Conservation (phyloP, 2,329 filamentous ascomycete genomes). For the Onygenales sp. region DNA sequence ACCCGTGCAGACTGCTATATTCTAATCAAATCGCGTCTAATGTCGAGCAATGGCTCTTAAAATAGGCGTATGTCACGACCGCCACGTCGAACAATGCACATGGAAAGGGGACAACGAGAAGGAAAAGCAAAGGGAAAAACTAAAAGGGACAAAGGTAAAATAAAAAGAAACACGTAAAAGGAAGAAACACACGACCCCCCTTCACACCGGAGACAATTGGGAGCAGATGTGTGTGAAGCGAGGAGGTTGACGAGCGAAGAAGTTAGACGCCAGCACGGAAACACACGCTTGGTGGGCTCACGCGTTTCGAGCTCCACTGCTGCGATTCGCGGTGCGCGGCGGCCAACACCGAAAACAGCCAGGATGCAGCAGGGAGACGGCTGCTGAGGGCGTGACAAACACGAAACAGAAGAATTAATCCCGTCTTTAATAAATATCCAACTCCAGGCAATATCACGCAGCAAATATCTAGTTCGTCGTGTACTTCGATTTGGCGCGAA, state of each 20-base stretch:
- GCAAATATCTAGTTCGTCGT: too few species aligned
- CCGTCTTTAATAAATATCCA: too few species aligned
- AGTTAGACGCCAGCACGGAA: conserved; percentile 1
- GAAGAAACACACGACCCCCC: neutral
- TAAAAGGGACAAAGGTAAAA: neutral
- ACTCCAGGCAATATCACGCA: too few species aligned
- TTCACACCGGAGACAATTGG: neutral
- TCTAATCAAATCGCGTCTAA: conserved; percentile 4
- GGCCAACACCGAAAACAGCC: neutral
- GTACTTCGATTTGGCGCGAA: too few species aligned
- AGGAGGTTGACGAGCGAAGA: neutral
- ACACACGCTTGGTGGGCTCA: conserved; percentile 3
- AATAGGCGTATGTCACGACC: neutral
- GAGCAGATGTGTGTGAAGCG: neutral
- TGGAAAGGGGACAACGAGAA: neutral
- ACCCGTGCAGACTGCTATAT: neutral
- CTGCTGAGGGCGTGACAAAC: too few species aligned
- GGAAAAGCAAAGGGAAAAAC: neutral
- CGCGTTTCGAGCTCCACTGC: conserved; percentile 4
- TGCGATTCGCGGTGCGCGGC: conserved; percentile 2
- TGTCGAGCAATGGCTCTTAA: conserved; percentile 1
- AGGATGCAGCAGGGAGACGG: too few species aligned
- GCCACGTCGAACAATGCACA: neutral
- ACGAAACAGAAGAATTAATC: too few species aligned
- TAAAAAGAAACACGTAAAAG: conserved; percentile 1